Conservation (phyloP, 257 asterid species). For the Sherardia arvensis region DNA sequence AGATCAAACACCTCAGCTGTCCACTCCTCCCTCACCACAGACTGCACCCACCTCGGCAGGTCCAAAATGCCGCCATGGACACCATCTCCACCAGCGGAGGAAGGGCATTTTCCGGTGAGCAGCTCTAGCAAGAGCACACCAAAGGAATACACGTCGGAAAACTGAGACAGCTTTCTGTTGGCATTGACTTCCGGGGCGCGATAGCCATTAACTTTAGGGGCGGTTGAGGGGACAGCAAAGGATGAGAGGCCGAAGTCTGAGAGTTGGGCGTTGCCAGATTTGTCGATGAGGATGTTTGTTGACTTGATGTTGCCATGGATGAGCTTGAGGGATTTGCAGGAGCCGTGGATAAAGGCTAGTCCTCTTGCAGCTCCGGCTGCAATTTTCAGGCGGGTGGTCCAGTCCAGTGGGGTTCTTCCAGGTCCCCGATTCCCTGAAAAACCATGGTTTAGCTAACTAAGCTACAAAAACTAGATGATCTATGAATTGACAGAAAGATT, state of each 20-base stretch:
- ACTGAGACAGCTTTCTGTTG: constrained; percentile 49
- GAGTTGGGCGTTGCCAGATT: constrained; percentile 43
- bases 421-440: constrained; percentile 85
- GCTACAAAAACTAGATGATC: constrained; percentile 2
- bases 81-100: constrained; percentile 33
- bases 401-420: constrained; percentile 89
- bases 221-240: constrained; percentile 40
- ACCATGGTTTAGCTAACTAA: background rate
- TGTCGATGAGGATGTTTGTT: constrained; percentile 72
- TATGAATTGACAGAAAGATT: background rate
- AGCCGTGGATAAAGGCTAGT: constrained; percentile 54
- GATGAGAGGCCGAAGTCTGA: constrained; percentile 77
- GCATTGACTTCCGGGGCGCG: constrained; percentile 68
- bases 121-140: constrained; percentile 85
- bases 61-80: constrained; percentile 59
- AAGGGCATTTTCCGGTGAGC: constrained; percentile 82
- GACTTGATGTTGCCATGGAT: constrained; percentile 90
- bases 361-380: constrained; percentile 88
- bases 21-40: constrained; percentile 98
- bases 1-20: constrained; percentile 93
- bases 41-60: constrained; percentile 95
- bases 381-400: constrained; percentile 72
- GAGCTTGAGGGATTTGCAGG: constrained; percentile 57
- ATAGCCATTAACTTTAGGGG: constrained; percentile 63
- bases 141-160: constrained; percentile 69